Evolutionary conservation across 345 rosid genomes (phyloP), one percentile per base, ranked within the genome.

Genomic region (Salix brachista): DNA sequence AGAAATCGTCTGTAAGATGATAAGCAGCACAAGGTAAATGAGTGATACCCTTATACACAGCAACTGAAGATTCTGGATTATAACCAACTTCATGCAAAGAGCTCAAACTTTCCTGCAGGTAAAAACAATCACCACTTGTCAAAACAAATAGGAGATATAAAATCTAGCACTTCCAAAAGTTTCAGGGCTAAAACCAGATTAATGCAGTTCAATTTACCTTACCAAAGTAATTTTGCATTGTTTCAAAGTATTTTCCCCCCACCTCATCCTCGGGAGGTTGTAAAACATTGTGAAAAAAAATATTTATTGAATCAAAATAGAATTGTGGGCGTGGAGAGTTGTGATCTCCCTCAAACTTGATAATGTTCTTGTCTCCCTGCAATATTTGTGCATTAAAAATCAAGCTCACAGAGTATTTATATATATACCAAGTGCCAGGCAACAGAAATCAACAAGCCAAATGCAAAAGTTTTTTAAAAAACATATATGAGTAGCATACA

Each of bases 261-360:
- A 88, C 84, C 87, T 86, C 91, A 85, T 90, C 94, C 77, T 86
- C 91, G 16, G 98, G 98, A 79, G 98, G 99, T 80, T 84, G 99
- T 82, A 96, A 84, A 70, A 96, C 98, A 79, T 96, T 96, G 84
- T 91, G 96, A 87, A 96, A 96, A 81, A 96, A 96, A 12, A 96
- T 96, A 79, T 93, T 93, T 77, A 93, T 80, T 8, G 99, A 96
- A 86, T 96, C 98, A 80, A 93, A 96, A 85, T 96, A 96, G 74
- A 96, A 96, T 36, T 83, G 99, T 39, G 99, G 99, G 37, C 99
- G 94, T 30, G 92, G 94, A 54, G 99, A 93, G 80, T 96, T 96
- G 86, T 96, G 99, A 80, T 96, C 99, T 86, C 99, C 99, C 76
- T 93, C 97, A 80, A 96, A 96, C 78, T 93, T 96, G 85, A 96